Conservation (phyloP, 2,329 filamentous ascomycete species). For the Ramularia collo-cygni region DNA sequence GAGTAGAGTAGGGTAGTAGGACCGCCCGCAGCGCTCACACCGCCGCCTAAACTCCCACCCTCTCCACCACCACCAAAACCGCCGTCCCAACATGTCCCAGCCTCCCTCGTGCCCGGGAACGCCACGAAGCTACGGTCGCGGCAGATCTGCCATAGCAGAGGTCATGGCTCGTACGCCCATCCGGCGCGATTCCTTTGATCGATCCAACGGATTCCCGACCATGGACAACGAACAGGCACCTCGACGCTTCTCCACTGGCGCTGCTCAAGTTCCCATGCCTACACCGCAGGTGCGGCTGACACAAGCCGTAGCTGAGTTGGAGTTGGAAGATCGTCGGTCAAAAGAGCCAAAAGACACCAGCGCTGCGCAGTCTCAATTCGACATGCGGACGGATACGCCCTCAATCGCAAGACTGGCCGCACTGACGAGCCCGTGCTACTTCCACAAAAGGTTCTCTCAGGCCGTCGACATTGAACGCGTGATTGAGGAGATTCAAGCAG, state of each 20-base stretch:
- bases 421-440: conserved; percentile 91
- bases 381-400: conserved; percentile 22
- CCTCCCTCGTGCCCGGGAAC: conserved; percentile 14
- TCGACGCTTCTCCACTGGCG: conserved; percentile 29
- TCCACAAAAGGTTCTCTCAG: conserved; percentile 94
- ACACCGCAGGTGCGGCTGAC: conserved; percentile 26
- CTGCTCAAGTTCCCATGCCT: conserved; percentile 27
- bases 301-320: conserved; percentile 23
- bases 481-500: conserved; percentile 84
- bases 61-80: conserved; percentile 1
- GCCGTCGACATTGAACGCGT: conserved; percentile 93
- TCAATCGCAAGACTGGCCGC: conserved; percentile 50
- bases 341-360: conserved; percentile 23
- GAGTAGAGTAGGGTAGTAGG: neutral
- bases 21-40: neutral
- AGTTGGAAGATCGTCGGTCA: conserved; percentile 23
- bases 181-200: conserved; percentile 28
- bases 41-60: neutral
- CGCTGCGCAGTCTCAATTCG: conserved; percentile 23
- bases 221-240: conserved; percentile 24
- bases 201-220: conserved; percentile 21
- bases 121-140: conserved; percentile 11
- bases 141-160: conserved; percentile 22
- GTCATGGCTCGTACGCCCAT: conserved; percentile 24
- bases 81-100: conserved; percentile 2